Percentiles rank a stretch among this genome's conserved stretches.
Evolutionary conservation across 148 eudicot genomes (phyloP).

Genomic region (Simmondsia chinensis): DNA sequence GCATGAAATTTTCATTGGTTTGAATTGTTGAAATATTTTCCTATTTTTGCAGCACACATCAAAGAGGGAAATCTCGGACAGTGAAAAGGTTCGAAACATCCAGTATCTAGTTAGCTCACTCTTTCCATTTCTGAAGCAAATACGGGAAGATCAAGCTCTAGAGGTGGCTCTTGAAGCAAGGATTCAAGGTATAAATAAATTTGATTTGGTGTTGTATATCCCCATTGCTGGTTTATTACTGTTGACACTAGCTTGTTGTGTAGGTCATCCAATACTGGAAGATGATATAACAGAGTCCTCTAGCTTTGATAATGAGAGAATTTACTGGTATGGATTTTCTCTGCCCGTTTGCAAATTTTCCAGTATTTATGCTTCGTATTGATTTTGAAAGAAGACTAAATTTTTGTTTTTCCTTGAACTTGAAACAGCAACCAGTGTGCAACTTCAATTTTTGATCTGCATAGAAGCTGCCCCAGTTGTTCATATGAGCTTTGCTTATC

Average conservation of each 20-base stretch:
- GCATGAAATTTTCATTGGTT: neutral
- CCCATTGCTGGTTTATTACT: too few relatives aligned
- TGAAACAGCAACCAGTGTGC: conserved; percentile 69
- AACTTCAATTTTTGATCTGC: conserved; percentile 76
- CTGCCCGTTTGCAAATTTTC: too few relatives aligned
- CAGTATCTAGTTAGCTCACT: conserved; percentile 42
- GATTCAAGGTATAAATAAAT: conserved; percentile 52
- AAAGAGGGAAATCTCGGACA: conserved; percentile 29
- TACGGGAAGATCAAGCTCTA: conserved; percentile 41
- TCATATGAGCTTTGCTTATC: conserved; percentile 71
- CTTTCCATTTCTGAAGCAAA: conserved; percentile 47
- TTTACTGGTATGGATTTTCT: conserved; percentile 55
- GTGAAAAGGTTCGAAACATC: conserved; percentile 45
- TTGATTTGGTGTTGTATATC: too few relatives aligned
- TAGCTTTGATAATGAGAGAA: conserved; percentile 52
- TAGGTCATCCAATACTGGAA: conserved; percentile 13
- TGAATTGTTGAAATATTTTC: neutral
- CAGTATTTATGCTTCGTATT: too few relatives aligned
- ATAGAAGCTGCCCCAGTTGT: conserved; percentile 79
- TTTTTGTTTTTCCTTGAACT: neutral
- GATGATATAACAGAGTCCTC: conserved; percentile 27
- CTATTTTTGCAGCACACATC: conserved; percentile 36
- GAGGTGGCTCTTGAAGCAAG: conserved; percentile 48
- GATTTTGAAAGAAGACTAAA: too few relatives aligned
- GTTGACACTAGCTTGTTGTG: too few relatives aligned